These are phyloP conservation scores for Hibiscus syriacus DNA, from an alignment of 345 rosid species.

Conservation along the genomic window DNA sequence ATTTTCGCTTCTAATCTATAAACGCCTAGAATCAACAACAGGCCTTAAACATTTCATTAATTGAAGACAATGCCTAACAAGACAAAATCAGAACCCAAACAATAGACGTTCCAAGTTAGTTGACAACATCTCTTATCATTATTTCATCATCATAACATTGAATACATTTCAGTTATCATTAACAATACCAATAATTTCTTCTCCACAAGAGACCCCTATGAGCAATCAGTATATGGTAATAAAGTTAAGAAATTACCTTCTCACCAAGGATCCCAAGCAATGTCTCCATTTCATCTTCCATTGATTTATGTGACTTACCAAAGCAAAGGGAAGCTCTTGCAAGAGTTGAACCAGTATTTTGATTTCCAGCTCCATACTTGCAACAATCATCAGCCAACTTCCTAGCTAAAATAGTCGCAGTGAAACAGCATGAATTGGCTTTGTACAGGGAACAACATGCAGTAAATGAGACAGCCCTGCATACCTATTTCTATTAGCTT, in stretches of 20 bases:
- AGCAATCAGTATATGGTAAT: too few relatives aligned
- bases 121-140: neutral
- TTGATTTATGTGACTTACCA: too few relatives aligned
- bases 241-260: too few relatives aligned
- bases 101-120: neutral
- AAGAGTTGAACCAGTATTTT: slow-evolving; percentile 32
- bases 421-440: too few relatives aligned
- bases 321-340: slow-evolving; percentile 55
- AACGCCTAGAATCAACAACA: slow-evolving; percentile 18
- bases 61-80: neutral
- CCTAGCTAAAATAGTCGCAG: too few relatives aligned
- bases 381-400: too few relatives aligned
- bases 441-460: slow-evolving; percentile 2
- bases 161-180: neutral
- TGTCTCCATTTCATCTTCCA: too few relatives aligned
- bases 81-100: too few relatives aligned
- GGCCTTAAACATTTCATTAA: slow-evolving; percentile 6
- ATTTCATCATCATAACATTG: neutral
- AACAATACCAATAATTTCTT: neutral
- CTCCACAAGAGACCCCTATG: neutral
- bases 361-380: too few relatives aligned
- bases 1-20: slow-evolving; percentile 13
- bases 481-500: slow-evolving; percentile 77
- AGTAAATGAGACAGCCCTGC: slow-evolving; percentile 6
- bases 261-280: too few relatives aligned